Evolutionary conservation across 2,329 filamentous ascomycete genomes (phyloP).

Genomic region (Ilyonectria mors-panacis): DNA sequence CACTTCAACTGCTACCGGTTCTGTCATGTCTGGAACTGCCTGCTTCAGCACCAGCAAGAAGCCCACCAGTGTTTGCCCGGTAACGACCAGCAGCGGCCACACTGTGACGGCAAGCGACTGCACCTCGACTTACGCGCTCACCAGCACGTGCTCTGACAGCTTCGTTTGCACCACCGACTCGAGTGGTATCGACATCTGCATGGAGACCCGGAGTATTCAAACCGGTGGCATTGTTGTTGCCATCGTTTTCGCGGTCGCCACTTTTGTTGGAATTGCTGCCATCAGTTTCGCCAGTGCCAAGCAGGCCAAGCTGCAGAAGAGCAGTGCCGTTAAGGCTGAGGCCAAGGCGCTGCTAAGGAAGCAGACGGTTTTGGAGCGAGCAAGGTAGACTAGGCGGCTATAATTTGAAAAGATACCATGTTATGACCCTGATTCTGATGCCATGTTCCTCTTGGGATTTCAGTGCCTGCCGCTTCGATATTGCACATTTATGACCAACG

Average conservation of each 20-base stretch:
- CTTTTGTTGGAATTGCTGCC: background rate
- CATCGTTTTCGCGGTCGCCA: background rate
- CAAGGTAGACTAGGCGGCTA: background rate
- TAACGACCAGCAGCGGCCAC: slow-evolving; percentile 12
- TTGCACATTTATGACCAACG: no score
- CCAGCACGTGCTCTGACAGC: slow-evolving; percentile 16
- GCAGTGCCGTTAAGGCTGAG: background rate
- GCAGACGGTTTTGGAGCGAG: background rate
- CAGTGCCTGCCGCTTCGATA: background rate
- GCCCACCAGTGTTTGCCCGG: slow-evolving; percentile 5
- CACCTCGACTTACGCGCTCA: background rate
- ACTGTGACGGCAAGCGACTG: slow-evolving; percentile 11
- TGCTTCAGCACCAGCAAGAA: slow-evolving; percentile 18
- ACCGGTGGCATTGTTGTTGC: slow-evolving; percentile 23
- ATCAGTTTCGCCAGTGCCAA: slow-evolving; percentile 12
- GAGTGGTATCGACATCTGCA: slow-evolving; percentile 16
- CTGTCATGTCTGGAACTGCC: slow-evolving; percentile 5
- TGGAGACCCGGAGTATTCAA: slow-evolving; percentile 13
- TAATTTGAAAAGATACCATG: background rate
- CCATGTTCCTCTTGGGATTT: background rate
- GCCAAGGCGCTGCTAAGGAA: background rate
- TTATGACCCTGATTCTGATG: background rate
- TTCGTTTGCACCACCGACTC: slow-evolving; percentile 22
- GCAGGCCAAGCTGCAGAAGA: slow-evolving; percentile 14
- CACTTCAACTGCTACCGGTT: background rate